Evolutionary conservation across 1,284 basidiomycete species (phyloP), one percentile per base, ranked within the genome.

Genomic region (Hymenochaete sp.): DNA sequence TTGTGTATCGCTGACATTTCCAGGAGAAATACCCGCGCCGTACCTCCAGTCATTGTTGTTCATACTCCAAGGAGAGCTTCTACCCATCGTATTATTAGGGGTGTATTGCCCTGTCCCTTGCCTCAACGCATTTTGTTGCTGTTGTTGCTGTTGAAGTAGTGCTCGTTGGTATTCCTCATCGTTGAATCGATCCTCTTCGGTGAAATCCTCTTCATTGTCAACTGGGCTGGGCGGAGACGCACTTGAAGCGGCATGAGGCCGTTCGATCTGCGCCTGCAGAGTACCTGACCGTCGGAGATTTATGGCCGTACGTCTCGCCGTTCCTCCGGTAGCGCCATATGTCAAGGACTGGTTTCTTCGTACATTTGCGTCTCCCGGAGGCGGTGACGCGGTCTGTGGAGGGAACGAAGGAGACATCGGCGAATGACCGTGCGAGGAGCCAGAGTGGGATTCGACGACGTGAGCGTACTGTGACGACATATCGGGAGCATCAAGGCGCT

Each of bases 311-410:
- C 68, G 70, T 52, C 68, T 68, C 16, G 67, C 68, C 31, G 65
- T 68, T 27, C 71, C 68, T 10, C 59, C 61, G 39, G 70, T 67
- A 11, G 67, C 67, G 33, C 81, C 79, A 54, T 86, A 78, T 16
- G 81, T 89, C 38, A 89, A 70, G 50, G 81, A 84, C 49, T 82
- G 79, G 59, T 89, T 83, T 48, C 86, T 71, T 38, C 86, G 78
- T 24, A 89, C 81, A 42, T 73, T 73, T 1, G 79, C 72, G 29
- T 65, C 73, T 16, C 73, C 70, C n/a, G 80, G 73, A 38, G 82
- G 80, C 4, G 84, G 82, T 4, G 83, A 84, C 1, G 82, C 75
- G 19, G 70, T 71, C 53, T 72, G 68, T 22, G 68, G 50, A 36
- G 63, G 64, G 57, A 77, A 81, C 49, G 75, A 76, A 31, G 79